Evolutionary conservation across 2,329 filamentous ascomycete genomes (phyloP).

Genomic region (Aspergillus hortae): DNA sequence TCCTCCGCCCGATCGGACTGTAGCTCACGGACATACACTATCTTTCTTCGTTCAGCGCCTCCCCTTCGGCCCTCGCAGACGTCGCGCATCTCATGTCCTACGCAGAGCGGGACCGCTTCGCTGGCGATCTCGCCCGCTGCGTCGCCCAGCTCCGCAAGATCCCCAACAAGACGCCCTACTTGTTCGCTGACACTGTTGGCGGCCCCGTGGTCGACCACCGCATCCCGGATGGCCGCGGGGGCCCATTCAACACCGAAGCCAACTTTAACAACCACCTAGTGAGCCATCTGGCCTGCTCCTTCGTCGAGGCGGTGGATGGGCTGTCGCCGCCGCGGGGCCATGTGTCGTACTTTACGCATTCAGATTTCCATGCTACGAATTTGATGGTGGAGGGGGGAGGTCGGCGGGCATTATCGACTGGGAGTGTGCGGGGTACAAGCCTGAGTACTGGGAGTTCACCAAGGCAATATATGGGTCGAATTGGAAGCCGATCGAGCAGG

Average conservation of each 20-base stretch:
- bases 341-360: conserved; percentile 14
- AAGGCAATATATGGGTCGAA: conserved; percentile 17
- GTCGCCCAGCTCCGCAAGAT: conserved; percentile 2
- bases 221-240: conserved; percentile 1
- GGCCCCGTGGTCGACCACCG: neutral
- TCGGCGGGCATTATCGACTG: conserved; percentile 26
- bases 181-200: neutral
- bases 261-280: neutral
- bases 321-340: neutral
- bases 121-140: neutral
- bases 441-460: conserved; percentile 27
- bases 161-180: conserved; percentile 1
- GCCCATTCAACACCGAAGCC: conserved; percentile 10
- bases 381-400: conserved; percentile 16
- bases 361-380: conserved; percentile 19
- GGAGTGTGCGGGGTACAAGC: conserved; percentile 24
- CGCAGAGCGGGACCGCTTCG: neutral
- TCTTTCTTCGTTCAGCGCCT: neutral
- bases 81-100: conserved; percentile 4
- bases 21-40: too few species aligned
- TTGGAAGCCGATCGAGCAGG: neutral
- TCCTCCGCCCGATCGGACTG: too few species aligned
- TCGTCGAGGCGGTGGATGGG: neutral
- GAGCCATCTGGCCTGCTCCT: neutral
- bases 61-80: neutral